Evolutionary conservation across 1,284 basidiomycete genomes (phyloP).

Genomic region (Boletellus deceptivus): DNA sequence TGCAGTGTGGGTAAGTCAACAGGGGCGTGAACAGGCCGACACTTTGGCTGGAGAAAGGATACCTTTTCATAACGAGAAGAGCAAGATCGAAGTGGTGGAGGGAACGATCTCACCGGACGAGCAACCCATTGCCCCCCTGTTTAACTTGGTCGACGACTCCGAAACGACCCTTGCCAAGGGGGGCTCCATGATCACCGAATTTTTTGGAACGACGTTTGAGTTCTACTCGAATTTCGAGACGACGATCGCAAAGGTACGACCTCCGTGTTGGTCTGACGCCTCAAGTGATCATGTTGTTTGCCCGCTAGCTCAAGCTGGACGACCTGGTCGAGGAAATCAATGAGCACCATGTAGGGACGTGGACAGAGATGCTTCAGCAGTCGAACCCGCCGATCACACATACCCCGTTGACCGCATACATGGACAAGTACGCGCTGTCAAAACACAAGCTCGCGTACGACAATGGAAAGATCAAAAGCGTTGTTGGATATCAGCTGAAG

Average conservation of each 20-base stretch:
- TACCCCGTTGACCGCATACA: constrained; percentile 78
- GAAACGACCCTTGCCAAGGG: constrained; percentile 74
- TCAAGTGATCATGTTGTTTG: constrained; percentile 12
- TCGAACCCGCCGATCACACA: constrained; percentile 75
- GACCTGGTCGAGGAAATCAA: constrained; percentile 85
- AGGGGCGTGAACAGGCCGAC: constrained; percentile 64
- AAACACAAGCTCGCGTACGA: constrained; percentile 66
- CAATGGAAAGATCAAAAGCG: constrained; percentile 69
- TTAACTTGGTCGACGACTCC: constrained; percentile 85
- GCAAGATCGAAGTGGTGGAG: constrained; percentile 57
- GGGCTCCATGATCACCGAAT: constrained; percentile 68
- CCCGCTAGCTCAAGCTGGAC: constrained; percentile 51
- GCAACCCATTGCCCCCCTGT: constrained; percentile 70
- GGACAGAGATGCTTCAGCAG: constrained; percentile 79
- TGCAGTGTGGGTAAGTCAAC: constrained; percentile 66
- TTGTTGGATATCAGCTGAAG: constrained; percentile 70
- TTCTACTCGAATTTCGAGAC: constrained; percentile 78
- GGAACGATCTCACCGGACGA: constrained; percentile 56
- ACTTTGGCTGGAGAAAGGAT: constrained; percentile 53
- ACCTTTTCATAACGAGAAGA: constrained; percentile 71
- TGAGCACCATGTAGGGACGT: constrained; percentile 81
- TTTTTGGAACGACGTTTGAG: constrained; percentile 83
- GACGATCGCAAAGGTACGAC: constrained; percentile 60
- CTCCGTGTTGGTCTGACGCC: constrained; percentile 8
- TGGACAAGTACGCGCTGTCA: constrained; percentile 71